phyloP scores from a whole-genome alignment of 2,329 filamentous ascomycete genomes.

The Sclerotiophoma versabilis region DNA sequence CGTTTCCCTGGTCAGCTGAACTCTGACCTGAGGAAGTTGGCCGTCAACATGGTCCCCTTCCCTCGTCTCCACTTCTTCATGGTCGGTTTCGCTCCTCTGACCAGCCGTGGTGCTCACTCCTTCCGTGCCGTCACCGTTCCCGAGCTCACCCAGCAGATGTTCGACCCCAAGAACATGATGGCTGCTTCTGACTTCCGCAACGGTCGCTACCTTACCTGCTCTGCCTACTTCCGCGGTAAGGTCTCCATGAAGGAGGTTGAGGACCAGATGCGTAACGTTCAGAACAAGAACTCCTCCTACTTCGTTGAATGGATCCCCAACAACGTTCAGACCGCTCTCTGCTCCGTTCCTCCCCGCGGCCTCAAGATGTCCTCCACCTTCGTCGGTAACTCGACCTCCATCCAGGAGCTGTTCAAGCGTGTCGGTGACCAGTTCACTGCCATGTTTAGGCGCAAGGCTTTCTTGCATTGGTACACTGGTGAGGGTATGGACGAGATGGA shows the following conservation, averaged over 20 bases:
- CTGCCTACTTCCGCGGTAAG: slow-evolving; percentile 99
- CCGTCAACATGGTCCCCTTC: slow-evolving; percentile 99
- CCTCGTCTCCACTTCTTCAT: slow-evolving; percentile 99
- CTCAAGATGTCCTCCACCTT: slow-evolving; percentile 99
- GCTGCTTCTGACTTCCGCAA: slow-evolving; percentile 99
- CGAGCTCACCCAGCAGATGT: slow-evolving; percentile 99
- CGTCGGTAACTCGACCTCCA: slow-evolving; percentile 98
- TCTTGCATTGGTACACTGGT: slow-evolving; percentile 99
- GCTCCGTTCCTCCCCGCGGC: slow-evolving; percentile 96
- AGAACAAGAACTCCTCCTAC: slow-evolving; percentile 99
- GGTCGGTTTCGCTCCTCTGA: slow-evolving; percentile 99
- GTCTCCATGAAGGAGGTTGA: slow-evolving; percentile 99
- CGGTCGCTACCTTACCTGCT: slow-evolving; percentile 99
- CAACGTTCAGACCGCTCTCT: slow-evolving; percentile 99
- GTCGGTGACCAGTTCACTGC: slow-evolving; percentile 99
- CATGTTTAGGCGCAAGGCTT: slow-evolving; percentile 99
- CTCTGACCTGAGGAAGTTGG: slow-evolving; percentile 99
- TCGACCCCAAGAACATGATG: slow-evolving; percentile 99
- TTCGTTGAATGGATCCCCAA: slow-evolving; percentile 99
- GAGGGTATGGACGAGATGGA: slow-evolving; percentile 99
- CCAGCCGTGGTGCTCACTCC: slow-evolving; percentile 86
- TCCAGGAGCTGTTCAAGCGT: slow-evolving; percentile 99
- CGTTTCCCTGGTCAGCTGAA: slow-evolving; percentile 99
- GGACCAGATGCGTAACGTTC: slow-evolving; percentile 99
- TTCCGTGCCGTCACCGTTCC: slow-evolving; percentile 98